A percentile compares a stretch with the other conserved stretches of the same genome.
Conservation (phyloP, 441 rosid genomes). For the Flueggea neowawraea region DNA sequence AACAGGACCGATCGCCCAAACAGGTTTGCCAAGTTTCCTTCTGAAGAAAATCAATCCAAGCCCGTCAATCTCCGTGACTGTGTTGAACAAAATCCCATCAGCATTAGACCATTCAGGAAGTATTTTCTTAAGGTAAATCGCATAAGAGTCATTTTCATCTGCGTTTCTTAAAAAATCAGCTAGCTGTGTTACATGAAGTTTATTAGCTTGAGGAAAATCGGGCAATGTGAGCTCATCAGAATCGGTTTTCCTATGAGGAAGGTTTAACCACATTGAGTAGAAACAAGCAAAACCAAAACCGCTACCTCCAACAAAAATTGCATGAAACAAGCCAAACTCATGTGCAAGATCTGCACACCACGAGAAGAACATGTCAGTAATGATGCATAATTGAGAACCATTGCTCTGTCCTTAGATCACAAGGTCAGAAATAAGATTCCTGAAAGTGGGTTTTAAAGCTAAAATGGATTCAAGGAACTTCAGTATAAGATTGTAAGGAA, state of each 20-base stretch:
- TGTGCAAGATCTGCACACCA: conserved; percentile 59
- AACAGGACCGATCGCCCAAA: conserved; percentile 63
- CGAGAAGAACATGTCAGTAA: conserved; percentile 67
- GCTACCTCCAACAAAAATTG: conserved; percentile 47
- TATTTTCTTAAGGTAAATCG: conserved; percentile 36
- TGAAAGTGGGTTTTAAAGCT: conserved; percentile 32
- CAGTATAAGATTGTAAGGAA: conserved; percentile 39
- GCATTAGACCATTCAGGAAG: conserved; percentile 50
- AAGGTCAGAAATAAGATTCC: conserved; percentile 22
- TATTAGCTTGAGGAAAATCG: conserved; percentile 44
- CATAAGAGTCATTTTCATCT: conserved; percentile 54
- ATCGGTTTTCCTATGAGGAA: conserved; percentile 33
- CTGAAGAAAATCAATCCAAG: conserved; percentile 47
- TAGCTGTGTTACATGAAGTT: conserved; percentile 43
- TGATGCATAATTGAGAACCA: conserved; percentile 30
- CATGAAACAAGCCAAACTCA: conserved; percentile 50
- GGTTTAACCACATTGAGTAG: conserved; percentile 55
- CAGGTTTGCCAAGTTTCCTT: conserved; percentile 37
- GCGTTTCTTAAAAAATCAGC: conserved; percentile 36
- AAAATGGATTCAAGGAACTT: conserved; percentile 46
- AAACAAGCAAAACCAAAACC: conserved; percentile 69
- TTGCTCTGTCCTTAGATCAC: conserved; percentile 9
- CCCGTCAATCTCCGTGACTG: conserved; percentile 48
- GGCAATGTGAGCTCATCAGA: conserved; percentile 20
- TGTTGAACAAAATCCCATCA: conserved; percentile 57